These are phyloP conservation scores for Ormosia semicastrata DNA, from an alignment of 306 rosid species.

Conservation along the genomic window DNA sequence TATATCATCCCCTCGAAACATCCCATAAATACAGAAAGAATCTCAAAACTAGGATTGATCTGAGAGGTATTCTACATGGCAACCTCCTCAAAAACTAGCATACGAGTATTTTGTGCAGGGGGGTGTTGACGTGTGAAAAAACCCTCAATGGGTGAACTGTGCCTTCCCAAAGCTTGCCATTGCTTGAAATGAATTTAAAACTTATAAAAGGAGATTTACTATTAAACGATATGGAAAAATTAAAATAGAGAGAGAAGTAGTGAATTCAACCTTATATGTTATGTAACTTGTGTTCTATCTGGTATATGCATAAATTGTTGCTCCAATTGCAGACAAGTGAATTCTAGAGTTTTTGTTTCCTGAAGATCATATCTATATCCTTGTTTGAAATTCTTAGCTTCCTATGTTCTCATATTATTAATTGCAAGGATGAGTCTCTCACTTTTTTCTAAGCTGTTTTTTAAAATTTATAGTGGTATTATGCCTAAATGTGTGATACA, in stretches of 20 bases:
- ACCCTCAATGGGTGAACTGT: not conserved
- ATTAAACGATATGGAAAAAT: not conserved
- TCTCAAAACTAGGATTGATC: conserved; percentile 11
- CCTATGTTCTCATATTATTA: not conserved
- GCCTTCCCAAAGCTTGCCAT: not conserved
- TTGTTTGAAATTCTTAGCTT: not conserved
- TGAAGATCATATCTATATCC: not conserved
- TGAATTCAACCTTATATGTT: not conserved
- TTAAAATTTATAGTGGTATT: not conserved
- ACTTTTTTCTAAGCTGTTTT: not conserved
- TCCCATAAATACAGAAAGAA: not conserved
- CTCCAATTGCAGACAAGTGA: not conserved
- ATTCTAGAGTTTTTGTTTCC: not conserved
- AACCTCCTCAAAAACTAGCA: not conserved
- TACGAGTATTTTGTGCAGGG: not conserved
- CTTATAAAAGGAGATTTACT: not conserved
- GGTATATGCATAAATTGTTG: not conserved
- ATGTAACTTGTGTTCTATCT: conserved; percentile 4
- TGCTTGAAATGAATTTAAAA: not conserved
- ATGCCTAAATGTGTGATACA: conserved; percentile 6
- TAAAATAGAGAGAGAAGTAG: no score
- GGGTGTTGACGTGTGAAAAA: not conserved
- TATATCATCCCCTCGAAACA: not conserved
- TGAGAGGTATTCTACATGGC: not conserved
- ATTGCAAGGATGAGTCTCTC: not conserved